Evolutionary conservation across 1,284 basidiomycete genomes (phyloP).

Genomic region (Singerocomus inundabilis): DNA sequence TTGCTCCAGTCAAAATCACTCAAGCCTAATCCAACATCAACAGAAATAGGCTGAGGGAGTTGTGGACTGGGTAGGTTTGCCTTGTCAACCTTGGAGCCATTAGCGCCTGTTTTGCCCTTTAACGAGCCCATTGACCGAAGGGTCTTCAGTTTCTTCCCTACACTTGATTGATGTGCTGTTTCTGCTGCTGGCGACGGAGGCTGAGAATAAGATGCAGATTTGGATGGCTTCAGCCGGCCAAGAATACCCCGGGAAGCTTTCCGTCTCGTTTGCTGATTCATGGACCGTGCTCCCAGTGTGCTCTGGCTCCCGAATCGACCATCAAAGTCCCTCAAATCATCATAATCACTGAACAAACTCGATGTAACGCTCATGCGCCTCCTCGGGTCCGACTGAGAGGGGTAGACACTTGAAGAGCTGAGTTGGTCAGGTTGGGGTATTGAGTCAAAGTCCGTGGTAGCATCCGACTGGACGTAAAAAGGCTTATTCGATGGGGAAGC

Average conservation of each 20-base stretch:
- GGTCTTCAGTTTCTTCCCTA: constrained; percentile 62
- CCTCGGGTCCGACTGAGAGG: constrained; percentile 39
- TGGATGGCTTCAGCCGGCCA: constrained; percentile 53
- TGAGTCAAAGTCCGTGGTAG: constrained; percentile 25
- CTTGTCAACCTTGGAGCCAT: constrained; percentile 33
- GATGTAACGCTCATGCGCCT: constrained; percentile 62
- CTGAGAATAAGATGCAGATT: constrained; percentile 36
- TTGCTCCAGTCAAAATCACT: constrained; percentile 54
- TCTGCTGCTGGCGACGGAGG: constrained; percentile 42
- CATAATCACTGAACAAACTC: constrained; percentile 76
- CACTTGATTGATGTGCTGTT: constrained; percentile 32
- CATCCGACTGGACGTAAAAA: constrained; percentile 22
- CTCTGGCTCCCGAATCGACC: constrained; percentile 79
- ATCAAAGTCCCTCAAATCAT: constrained; percentile 79
- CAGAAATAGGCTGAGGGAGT: constrained; percentile 48
- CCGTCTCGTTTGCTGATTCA: constrained; percentile 38
- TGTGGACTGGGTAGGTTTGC: constrained; percentile 45
- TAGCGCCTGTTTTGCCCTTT: constrained; percentile 45
- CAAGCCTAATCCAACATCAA: constrained; percentile 61
- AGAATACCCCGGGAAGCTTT: constrained; percentile 69
- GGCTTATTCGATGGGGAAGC: constrained; percentile 38
- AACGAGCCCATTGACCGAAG: constrained; percentile 79
- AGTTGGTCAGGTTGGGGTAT: constrained; percentile 28
- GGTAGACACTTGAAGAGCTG: constrained; percentile 36
- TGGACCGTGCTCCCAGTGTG: constrained; percentile 52